Evolutionary conservation across 2,329 filamentous ascomycete genomes (phyloP), one percentile per base, ranked within the genome.

Genomic region (Teratosphaeria destructans): DNA sequence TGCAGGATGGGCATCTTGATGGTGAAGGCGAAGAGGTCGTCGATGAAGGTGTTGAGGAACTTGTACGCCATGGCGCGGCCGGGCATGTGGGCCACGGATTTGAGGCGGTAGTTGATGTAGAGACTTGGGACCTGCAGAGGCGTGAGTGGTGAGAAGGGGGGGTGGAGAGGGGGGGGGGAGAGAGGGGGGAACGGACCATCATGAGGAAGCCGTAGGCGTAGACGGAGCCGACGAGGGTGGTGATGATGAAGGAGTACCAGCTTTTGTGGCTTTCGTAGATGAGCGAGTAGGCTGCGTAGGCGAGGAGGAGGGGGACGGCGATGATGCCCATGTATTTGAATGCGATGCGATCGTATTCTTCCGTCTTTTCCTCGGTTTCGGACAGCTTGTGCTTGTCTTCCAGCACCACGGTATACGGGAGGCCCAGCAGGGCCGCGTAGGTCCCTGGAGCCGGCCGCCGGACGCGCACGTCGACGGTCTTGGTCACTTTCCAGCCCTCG

Each of bases 1-100:
- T 99, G 94, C 57, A 99, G 81, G 63, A 92, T 85, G 0, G 94
- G 94, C 94, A 99, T 99, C 79, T 97, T 97, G 79, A 99, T 96
- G 47, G 94, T 99, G 71, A 97, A 99, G 2, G 94, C 94, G 71
- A 99, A 99, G 35, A 99, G 80, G 72, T 99, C 94, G 75, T 99
- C 94, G 73, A 99, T 97, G 74, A 99, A 99, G 5, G 94, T 97
- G 78, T 97, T 96, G 65, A 97, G 79, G 77, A 96, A 96, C 78
- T 97, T 96, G 83, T 96, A 96, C 74, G 87, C 93, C 90, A 99
- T 94, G 55, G 94, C 91, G 77, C 90, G 93, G 66, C 82, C 90
- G 1, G 94, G 92, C 93, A 99, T 96, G 77, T 99, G 94, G 11
- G 94, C 94, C 37, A 97, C 90, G 66, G 79, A 82, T 74, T 84